Evolutionary conservation across 345 rosid species (phyloP), one percentile per base, ranked within the genome.

Genomic region (Eucalyptus urophylla): DNA sequence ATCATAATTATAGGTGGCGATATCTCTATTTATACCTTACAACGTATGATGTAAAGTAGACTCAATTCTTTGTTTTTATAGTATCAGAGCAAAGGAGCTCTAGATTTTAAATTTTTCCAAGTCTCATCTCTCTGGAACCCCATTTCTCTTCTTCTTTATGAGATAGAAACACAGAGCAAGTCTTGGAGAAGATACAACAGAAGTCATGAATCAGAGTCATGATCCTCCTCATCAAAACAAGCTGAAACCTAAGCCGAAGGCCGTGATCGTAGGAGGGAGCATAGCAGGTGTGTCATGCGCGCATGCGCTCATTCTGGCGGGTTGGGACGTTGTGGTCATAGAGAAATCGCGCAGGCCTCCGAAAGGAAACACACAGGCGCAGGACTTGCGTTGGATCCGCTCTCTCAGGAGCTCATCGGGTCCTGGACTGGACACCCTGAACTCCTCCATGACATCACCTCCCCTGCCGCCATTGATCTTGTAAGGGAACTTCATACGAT

Each of bases 261-360:
- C 95, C 44, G 89, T 96, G 81, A 92, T 94, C 3, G 94, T 96
- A 33, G 99, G 98, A 85, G 98, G 98, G 87, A 96, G 99, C 93
- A 91, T 95, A 90, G 98, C 95, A 2, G 97, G 97, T 29, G 47
- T 95, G 87, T 94, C 98, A 25, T 94, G 97, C 89, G 97, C 97
- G n/a, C 98, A 95, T 88, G 89, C 98, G 54, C 95, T 95, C 50
- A 90, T 91, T 50, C 91, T 87, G 90, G 96, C 95, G 7, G 97
- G 97, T 25, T 96, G 96, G 96, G 93, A 97, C 33, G 96, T 96
- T 27, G 33, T 93, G 22, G 93, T 95, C 4, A 88, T 96, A 22
- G 99, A 97, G 95, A 96, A 96, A 88, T 91, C 96, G 0, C 8
- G 80, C 37, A 87, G 92, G 67, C 95, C 97, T 25, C 96, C 97